Conservation (phyloP, 148 eudicot genomes). For the Euryodendron excelsum region DNA sequence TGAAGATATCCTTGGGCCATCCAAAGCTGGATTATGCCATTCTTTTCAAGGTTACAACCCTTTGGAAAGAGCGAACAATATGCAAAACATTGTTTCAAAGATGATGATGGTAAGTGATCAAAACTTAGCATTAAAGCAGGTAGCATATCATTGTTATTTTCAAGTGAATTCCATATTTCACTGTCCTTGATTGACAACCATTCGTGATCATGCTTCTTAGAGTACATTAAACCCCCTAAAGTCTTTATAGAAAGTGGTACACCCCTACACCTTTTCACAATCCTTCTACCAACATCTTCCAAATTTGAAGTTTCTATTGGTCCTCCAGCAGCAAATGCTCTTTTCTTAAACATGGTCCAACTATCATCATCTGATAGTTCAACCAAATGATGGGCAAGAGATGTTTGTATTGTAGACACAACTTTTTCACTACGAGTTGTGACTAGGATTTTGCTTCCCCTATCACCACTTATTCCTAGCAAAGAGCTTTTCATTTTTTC, state of each 20-base stretch:
- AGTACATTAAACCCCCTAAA: slow-evolving; percentile 11
- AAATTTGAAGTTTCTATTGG: not conserved
- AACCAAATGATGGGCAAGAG: not conserved
- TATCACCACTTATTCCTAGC: not conserved
- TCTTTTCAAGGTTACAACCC: not conserved
- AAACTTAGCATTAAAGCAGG: slow-evolving; percentile 12
- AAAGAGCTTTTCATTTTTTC: not conserved
- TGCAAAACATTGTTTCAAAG: slow-evolving; percentile 20
- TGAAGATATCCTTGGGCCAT: not conserved
- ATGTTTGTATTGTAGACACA: not conserved
- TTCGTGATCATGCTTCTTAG: not conserved
- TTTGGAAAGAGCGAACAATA: slow-evolving; percentile 2
- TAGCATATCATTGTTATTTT: not conserved
- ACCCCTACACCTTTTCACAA: slow-evolving; percentile 2
- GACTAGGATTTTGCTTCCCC: slow-evolving; percentile 9
- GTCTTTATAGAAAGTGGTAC: slow-evolving; percentile 19
- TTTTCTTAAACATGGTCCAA: too few relatives aligned
- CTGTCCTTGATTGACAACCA: slow-evolving; percentile 8
- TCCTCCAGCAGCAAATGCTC: not conserved
- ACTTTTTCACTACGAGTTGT: slow-evolving; percentile 6
- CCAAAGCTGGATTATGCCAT: not conserved
- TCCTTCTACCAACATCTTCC: not conserved
- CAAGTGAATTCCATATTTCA: not conserved
- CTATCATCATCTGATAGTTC: not conserved
- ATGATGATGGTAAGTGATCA: slow-evolving; percentile 14